Percentiles rank a stretch among this genome's conserved stretches.
phyloP scores from a whole-genome alignment of 345 rosid genomes.

The Populus nigra region DNA sequence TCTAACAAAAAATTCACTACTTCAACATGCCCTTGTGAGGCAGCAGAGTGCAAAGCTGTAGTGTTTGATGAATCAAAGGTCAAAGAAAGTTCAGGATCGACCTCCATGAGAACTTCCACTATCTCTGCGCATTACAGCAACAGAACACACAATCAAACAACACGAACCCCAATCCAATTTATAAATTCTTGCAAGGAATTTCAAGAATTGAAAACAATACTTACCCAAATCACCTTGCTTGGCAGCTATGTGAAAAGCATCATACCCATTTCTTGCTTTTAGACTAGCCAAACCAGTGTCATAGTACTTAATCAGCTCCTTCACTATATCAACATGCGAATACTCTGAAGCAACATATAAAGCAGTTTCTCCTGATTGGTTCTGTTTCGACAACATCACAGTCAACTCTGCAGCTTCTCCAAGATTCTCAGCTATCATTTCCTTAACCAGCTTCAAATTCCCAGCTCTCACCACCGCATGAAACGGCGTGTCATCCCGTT shows the following conservation, averaged over 20 bases:
- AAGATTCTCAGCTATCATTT: constrained; percentile 39
- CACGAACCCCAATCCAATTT: neutral
- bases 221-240: constrained; percentile 77
- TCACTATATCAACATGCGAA: constrained; percentile 61
- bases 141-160: neutral
- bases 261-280: constrained; percentile 77
- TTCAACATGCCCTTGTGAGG: constrained; percentile 73
- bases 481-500: constrained; percentile 68
- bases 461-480: constrained; percentile 69
- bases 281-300: constrained; percentile 56
- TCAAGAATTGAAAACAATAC: constrained; percentile 9
- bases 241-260: constrained; percentile 88
- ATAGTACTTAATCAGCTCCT: constrained; percentile 53
- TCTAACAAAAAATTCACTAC: constrained; percentile 67
- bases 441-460: constrained; percentile 42
- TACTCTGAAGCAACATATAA: constrained; percentile 80
- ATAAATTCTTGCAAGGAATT: neutral
- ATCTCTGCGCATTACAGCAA: constrained; percentile 44
- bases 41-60: constrained; percentile 77
- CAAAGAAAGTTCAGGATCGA: constrained; percentile 60
- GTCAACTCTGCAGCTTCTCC: constrained; percentile 42
- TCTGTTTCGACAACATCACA: constrained; percentile 54
- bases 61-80: constrained; percentile 73
- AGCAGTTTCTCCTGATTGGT: constrained; percentile 81
- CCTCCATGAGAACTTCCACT: constrained; percentile 62